Percentiles rank a stretch among this genome's conserved stretches.
Conservation (phyloP, 192 early-diverging fungal genomes). For the Umbelopsis vinacea region DNA sequence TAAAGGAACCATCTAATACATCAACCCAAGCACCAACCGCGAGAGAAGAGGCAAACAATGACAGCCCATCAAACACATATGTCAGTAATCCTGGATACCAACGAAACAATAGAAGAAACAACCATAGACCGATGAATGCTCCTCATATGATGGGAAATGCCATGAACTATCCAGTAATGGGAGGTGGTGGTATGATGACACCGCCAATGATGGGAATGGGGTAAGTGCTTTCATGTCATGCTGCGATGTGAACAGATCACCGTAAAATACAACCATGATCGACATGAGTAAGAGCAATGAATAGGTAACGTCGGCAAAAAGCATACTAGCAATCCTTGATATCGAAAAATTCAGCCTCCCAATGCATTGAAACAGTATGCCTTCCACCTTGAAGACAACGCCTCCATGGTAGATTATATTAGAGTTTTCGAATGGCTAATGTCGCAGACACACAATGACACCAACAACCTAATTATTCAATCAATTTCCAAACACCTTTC, state of each 20-base stretch:
- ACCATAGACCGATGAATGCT: neutral
- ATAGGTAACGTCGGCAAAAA: too few relatives aligned
- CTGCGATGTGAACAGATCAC: neutral
- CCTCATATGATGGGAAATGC: neutral
- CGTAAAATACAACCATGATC: neutral
- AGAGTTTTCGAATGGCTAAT: too few relatives aligned
- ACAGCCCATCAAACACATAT: neutral
- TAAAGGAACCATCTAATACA: neutral
- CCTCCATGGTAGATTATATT: too few relatives aligned
- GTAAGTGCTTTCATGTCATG: neutral
- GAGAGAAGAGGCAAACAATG: neutral
- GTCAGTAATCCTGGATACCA: neutral
- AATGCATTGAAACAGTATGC: too few relatives aligned
- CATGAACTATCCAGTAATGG: neutral
- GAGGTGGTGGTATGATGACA: neutral
- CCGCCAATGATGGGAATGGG: constrained; percentile 14
- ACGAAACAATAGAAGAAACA: neutral
- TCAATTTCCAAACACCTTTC: too few relatives aligned
- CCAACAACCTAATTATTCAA: too few relatives aligned
- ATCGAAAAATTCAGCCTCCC: too few relatives aligned
- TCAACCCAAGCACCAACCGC: neutral
- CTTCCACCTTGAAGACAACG: too few relatives aligned
- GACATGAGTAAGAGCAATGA: too few relatives aligned
- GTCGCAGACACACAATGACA: too few relatives aligned
- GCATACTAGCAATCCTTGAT: too few relatives aligned